These are phyloP conservation scores for Acephala macrosclerotiorum DNA, from an alignment of 2,329 filamentous ascomycete species.

Conservation along the genomic window DNA sequence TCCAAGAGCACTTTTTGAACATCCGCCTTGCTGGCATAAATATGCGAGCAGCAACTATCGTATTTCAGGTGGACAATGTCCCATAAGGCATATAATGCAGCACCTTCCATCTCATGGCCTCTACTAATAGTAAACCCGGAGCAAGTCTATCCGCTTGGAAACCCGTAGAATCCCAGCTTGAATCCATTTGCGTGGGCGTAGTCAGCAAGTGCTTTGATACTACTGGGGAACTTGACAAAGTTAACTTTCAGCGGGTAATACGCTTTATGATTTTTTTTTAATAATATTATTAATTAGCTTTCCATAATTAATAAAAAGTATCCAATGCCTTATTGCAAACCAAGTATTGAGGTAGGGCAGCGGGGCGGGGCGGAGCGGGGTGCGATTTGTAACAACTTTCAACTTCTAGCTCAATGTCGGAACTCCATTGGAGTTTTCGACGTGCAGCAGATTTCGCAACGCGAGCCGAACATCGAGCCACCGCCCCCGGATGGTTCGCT, in stretches of 20 bases:
- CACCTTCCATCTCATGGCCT: constrained; percentile 64
- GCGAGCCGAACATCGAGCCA: too few species aligned
- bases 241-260: constrained; percentile 52
- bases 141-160: constrained; percentile 50
- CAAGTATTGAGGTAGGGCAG: too few species aligned
- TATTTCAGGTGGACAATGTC: constrained; percentile 67
- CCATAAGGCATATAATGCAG: constrained; percentile 63
- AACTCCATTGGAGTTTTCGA: too few species aligned
- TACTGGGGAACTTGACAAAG: constrained; percentile 60
- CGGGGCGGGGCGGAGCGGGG: too few species aligned
- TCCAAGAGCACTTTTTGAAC: constrained; percentile 34
- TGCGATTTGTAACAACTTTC: too few species aligned
- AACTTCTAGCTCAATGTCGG: too few species aligned
- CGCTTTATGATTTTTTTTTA: too few species aligned
- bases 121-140: constrained; percentile 53
- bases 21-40: constrained; percentile 45
- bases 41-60: constrained; percentile 64
- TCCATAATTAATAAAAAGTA: too few species aligned
- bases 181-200: constrained; percentile 62
- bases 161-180: constrained; percentile 70
- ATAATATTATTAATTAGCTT: too few species aligned
- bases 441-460: too few species aligned
- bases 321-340: too few species aligned
- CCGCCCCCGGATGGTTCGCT: too few species aligned
- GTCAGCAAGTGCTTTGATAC: constrained; percentile 61